Conservation (phyloP, 768 basidiomycete genomes). For the Tulasnella sp. region DNA sequence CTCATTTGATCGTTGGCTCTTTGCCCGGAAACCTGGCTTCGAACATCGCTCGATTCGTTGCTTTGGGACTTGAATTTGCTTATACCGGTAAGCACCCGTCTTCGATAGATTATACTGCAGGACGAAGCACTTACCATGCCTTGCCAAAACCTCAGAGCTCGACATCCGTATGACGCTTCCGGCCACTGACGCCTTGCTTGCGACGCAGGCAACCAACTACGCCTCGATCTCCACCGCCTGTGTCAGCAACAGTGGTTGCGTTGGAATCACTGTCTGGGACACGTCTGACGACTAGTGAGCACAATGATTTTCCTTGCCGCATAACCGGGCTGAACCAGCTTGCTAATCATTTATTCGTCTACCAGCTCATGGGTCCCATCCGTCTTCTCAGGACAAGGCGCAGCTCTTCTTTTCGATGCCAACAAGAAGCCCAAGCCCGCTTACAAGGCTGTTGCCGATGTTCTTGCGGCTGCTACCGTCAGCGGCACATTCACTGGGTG, state of each 20-base stretch:
- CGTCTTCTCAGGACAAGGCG: constrained; percentile 37
- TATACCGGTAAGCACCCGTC: constrained; percentile 43
- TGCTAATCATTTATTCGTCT: constrained; percentile 53
- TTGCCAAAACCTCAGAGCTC: constrained; percentile 43
- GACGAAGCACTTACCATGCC: neutral
- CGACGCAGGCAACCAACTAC: constrained; percentile 59
- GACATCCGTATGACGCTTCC: constrained; percentile 61
- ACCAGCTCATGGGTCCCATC: constrained; percentile 41
- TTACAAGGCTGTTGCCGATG: constrained; percentile 28
- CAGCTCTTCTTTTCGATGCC: constrained; percentile 28
- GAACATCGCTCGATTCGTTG: constrained; percentile 52
- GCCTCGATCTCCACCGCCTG: constrained; percentile 54
- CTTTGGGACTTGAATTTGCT: constrained; percentile 62
- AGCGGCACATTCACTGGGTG: constrained; percentile 3
- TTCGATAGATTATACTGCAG: neutral
- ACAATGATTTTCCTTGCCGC: constrained; percentile 35
- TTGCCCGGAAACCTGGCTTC: constrained; percentile 39
- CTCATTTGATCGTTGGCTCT: constrained; percentile 23
- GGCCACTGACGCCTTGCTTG: constrained; percentile 47
- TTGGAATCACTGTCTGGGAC: constrained; percentile 43
- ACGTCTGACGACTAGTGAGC: constrained; percentile 41
- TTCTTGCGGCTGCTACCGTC: constrained; percentile 3
- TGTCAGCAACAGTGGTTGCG: constrained; percentile 34
- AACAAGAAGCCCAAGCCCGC: constrained; percentile 31
- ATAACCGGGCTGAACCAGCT: constrained; percentile 47